Base-by-base conservation (phyloP, 495 filamentous ascomycete species). In the Penicillium salamii region DNA sequence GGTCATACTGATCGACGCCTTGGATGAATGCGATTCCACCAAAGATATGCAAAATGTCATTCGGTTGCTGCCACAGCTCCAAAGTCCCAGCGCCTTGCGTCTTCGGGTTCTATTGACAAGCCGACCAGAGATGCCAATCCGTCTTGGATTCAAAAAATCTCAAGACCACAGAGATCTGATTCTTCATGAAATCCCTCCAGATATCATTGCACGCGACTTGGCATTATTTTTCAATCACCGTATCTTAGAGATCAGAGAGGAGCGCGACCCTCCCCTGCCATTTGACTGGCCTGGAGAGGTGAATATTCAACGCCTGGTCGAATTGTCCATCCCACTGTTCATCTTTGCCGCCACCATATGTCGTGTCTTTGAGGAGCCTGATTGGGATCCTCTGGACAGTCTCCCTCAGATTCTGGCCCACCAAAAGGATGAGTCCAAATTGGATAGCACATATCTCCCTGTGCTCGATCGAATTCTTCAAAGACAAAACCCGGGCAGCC, bases 21-120 rank as follows among this genome's bases (percentile, higher is more conserved):
- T 81, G 14, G 78, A 78, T 42, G 74, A 79, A 47, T 81, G 75
- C 46, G 72, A 70, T 0, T n/a, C 43, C 0, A 68, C 75, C 3
- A 41, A 67, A 3, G 65, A 76, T 41, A 54, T 73, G 0, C 44
- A 38, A 47, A 33, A 32, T 11, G 58, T 80, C 15, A 57, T 81
- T 18, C 46, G 52, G 26, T 50, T 78, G 0, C 51, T 77, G 8
- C 37, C 54, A 1, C 38, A 37, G 31, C 3, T 59, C 1, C 36
- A 51, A 26, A 29, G 57, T 7, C 6, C 48, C 15, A 49, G 7
- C 0, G 38, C 20, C 0, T 12, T 60, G 1, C 4, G 39, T 9
- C 19, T 70, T 0, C 51, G 54, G 0, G 12, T 70, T 8, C 69
- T 70, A 12, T 2, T 72, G 8, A 72, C 69, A 1, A 69, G 75